Conservation (phyloP, 129 eudicot species). For the Ambrosia trifida region DNA sequence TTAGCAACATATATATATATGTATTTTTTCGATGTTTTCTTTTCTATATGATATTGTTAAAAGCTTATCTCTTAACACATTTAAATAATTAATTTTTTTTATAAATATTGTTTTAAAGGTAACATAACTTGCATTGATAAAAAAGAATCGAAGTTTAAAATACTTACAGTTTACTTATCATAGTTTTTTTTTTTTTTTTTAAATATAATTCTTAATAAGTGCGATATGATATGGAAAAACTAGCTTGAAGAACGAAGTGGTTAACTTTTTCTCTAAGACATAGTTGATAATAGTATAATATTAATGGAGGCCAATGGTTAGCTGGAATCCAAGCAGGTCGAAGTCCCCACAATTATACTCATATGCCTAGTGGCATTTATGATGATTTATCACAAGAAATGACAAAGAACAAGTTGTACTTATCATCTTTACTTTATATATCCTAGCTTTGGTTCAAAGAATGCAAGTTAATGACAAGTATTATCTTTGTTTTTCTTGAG, state of each 20-base stretch:
- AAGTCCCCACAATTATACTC: constrained; percentile 26
- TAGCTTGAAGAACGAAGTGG: not conserved
- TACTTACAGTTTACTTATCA: not conserved
- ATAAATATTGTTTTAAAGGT: not conserved
- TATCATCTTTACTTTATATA: constrained; percentile 20
- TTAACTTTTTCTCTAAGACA: not conserved
- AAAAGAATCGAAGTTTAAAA: not conserved
- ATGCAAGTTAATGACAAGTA: not conserved
- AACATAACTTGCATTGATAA: not conserved
- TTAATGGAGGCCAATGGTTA: not conserved
- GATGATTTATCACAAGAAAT: constrained; percentile 15
- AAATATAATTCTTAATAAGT: not conserved
- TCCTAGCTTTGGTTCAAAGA: constrained; percentile 3
- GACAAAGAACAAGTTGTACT: constrained; percentile 36
- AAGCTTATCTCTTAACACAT: not conserved
- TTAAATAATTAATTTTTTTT: not conserved
- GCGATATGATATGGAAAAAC: constrained; percentile 12
- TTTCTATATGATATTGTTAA: not conserved
- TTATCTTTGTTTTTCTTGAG: constrained; percentile 4
- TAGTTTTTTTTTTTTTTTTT: not conserved
- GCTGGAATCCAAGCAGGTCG: constrained; percentile 9
- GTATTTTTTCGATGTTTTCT: not conserved
- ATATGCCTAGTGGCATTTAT: constrained; percentile 12
- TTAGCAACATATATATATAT: too few relatives aligned
- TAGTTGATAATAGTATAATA: not conserved